A percentile compares a stretch with the other conserved stretches of the same genome.
phyloP scores from a whole-genome alignment of 345 rosid genomes.

The Kandelia obovata region DNA sequence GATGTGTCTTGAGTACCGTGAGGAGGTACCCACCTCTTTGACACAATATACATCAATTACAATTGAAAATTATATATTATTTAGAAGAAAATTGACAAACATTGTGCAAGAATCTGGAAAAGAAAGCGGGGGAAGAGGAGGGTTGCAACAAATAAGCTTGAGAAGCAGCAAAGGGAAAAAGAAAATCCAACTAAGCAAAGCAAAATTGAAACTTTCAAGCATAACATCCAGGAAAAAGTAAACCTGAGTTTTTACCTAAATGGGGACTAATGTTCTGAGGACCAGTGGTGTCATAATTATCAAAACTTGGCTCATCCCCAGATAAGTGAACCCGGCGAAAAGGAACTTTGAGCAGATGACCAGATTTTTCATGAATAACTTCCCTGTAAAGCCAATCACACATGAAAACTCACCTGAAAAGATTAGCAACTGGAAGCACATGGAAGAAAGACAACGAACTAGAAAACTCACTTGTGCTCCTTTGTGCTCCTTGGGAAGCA shows the following conservation, averaged over 20 bases:
- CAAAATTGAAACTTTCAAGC: no score
- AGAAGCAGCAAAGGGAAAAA: background rate
- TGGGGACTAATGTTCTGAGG: conserved; percentile 78
- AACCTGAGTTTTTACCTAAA: conserved; percentile 42
- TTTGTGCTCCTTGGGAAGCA: conserved; percentile 95
- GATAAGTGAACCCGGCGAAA: conserved; percentile 77
- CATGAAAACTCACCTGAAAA: background rate
- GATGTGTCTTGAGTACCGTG: no score
- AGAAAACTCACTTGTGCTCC: conserved; percentile 44
- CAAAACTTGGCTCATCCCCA: conserved; percentile 83
- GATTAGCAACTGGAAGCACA: background rate
- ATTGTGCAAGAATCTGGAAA: no score
- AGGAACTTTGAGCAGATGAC: conserved; percentile 85
- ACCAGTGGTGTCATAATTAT: conserved; percentile 93
- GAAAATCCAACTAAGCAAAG: background rate
- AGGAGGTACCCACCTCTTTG: no score
- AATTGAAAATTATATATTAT: no score
- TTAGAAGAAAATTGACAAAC: no score
- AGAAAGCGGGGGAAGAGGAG: no score
- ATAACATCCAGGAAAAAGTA: background rate
- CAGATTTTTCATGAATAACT: conserved; percentile 72
- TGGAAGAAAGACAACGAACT: background rate
- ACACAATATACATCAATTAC: no score
- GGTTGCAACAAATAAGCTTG: no score
- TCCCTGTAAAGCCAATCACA: conserved; percentile 45